These are phyloP conservation scores for Chlorella sp. DNA, from an alignment of 139 green algal species.

Conservation along the genomic window DNA sequence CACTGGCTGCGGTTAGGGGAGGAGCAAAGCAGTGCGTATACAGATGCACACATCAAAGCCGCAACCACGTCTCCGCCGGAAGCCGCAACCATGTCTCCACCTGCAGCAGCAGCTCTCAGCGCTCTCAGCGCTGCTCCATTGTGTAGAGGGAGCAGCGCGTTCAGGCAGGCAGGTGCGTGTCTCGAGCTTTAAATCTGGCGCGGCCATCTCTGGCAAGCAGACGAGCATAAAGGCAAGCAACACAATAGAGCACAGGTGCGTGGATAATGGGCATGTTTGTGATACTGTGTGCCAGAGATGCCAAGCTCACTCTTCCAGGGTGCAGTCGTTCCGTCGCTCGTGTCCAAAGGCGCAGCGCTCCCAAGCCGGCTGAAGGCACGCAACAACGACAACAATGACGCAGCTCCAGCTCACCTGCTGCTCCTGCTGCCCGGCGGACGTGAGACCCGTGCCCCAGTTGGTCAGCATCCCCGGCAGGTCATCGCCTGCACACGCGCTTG, in stretches of 20 bases:
- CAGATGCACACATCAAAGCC: too few species aligned
- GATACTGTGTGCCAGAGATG: not conserved
- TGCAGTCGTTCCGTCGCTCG: too few species aligned
- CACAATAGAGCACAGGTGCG: too few species aligned
- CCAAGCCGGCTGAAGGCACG: not conserved
- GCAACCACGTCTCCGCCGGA: not conserved
- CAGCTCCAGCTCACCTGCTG: not conserved
- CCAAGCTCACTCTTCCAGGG: too few species aligned
- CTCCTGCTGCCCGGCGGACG: slow-evolving; percentile 13
- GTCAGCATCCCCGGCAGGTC: slow-evolving; percentile 63
- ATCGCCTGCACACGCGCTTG: slow-evolving; percentile 21
- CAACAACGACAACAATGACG: not conserved
- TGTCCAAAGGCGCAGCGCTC: not conserved
- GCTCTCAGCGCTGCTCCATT: too few species aligned
- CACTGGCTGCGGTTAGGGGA: too few species aligned
- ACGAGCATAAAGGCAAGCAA: too few species aligned
- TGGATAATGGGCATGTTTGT: slow-evolving; percentile 15
- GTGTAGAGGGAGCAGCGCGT: too few species aligned
- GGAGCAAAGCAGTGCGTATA: not conserved
- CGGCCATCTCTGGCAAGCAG: too few species aligned
- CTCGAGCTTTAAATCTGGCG: too few species aligned
- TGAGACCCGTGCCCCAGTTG: slow-evolving; percentile 70
- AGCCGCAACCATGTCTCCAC: not conserved
- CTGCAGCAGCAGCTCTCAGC: too few species aligned
- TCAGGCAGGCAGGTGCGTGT: too few species aligned